Evolutionary conservation across 2,329 filamentous ascomycete genomes (phyloP).

Genomic region (Diaporthe velutina): DNA sequence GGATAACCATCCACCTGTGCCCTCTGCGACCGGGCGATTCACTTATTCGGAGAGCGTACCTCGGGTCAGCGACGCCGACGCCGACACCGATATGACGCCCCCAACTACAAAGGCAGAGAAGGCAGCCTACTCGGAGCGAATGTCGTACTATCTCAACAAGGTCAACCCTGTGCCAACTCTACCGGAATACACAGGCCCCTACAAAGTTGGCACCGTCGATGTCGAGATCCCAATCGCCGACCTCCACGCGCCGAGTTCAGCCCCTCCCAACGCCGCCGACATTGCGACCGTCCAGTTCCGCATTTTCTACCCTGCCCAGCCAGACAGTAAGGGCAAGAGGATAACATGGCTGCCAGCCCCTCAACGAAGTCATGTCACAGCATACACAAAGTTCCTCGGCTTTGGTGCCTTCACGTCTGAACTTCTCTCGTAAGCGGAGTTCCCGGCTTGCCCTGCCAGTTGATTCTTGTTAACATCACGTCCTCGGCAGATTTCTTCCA

Average conservation of each 20-base stretch:
- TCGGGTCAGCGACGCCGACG: background rate
- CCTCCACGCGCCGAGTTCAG: conserved; percentile 65
- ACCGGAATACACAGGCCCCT: conserved; percentile 80
- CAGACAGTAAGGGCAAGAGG: conserved; percentile 65
- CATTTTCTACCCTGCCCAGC: conserved; percentile 81
- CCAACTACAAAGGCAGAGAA: conserved; percentile 32
- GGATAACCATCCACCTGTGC: background rate
- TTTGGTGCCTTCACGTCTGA: conserved; percentile 69
- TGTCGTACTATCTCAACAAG: conserved; percentile 63
- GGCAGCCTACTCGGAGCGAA: conserved; percentile 47
- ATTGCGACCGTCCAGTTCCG: conserved; percentile 84
- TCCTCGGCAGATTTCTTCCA: conserved; percentile 69
- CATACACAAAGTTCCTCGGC: conserved; percentile 83
- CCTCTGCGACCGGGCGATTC: background rate
- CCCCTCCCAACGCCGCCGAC: conserved; percentile 65
- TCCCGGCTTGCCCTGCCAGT: too few species aligned
- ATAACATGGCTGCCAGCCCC: conserved; percentile 85
- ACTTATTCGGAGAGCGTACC: too few species aligned
- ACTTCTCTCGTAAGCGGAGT: conserved; percentile 68
- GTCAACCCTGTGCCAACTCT: conserved; percentile 80
- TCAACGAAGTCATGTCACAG: conserved; percentile 79
- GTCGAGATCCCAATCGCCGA: conserved; percentile 80
- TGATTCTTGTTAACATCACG: conserved; percentile 21
- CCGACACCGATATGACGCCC: conserved; percentile 19
- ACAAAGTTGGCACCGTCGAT: conserved; percentile 84